Conservation (phyloP, 73 alveolate species). For the Durusdinium trenchii region DNA sequence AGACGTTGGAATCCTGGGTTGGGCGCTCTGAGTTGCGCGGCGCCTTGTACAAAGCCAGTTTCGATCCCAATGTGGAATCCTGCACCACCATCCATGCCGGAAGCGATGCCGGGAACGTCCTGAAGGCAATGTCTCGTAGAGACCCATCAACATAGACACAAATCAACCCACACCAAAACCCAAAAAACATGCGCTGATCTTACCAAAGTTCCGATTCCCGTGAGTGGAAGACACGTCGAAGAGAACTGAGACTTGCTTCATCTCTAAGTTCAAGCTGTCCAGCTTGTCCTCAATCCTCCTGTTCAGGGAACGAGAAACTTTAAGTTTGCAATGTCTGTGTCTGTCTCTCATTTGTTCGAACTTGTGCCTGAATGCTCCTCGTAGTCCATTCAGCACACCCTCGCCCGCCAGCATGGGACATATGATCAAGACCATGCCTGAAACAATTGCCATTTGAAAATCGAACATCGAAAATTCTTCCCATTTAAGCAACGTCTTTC, state of each 20-base stretch:
- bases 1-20: background rate
- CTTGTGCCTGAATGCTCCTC: slow-evolving; percentile 35
- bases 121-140: background rate
- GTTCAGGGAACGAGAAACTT: too few relatives aligned
- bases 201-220: background rate
- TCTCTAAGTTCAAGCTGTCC: background rate
- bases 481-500: background rate
- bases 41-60: slow-evolving; percentile 1
- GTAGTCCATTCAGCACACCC: slow-evolving; percentile 1
- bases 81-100: background rate
- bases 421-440: slow-evolving; percentile 22
- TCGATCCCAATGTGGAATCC: slow-evolving; percentile 11
- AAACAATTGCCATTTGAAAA: background rate
- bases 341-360: too few relatives aligned
- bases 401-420: slow-evolving; percentile 21
- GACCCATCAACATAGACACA: background rate
- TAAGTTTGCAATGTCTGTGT: too few relatives aligned
- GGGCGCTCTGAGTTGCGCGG: slow-evolving; percentile 4
- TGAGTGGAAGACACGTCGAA: background rate
- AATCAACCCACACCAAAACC: background rate
- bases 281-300: slow-evolving; percentile 37
- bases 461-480: background rate
- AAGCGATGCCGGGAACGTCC: slow-evolving; percentile 1
- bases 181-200: background rate
- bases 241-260: background rate